A percentile compares a stretch with the other conserved stretches of the same genome.
phyloP scores from a whole-genome alignment of 108 stramenopile genomes.

The Cyclotella atomus region DNA sequence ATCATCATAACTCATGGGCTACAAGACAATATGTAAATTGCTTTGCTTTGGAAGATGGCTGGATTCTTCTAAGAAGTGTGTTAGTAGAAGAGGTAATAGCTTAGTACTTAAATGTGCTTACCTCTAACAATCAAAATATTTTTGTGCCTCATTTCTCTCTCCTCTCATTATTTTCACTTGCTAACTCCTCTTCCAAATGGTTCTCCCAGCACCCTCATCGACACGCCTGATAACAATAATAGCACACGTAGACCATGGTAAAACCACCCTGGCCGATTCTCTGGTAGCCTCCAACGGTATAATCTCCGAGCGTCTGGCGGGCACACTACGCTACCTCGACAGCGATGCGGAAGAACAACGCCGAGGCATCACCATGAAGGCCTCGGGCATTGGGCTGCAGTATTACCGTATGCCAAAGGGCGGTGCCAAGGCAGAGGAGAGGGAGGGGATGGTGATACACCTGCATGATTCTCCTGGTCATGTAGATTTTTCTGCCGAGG shows the following conservation, averaged over 20 bases:
- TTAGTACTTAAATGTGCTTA: too few relatives aligned
- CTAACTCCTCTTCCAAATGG: too few relatives aligned
- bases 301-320: conserved; percentile 85
- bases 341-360: conserved; percentile 91
- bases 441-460: conserved; percentile 81
- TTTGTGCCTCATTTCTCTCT: too few relatives aligned
- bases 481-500: conserved; percentile 96
- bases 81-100: too few relatives aligned
- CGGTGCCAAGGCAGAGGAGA: conserved; percentile 4
- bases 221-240: conserved; percentile 96
- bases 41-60: too few relatives aligned
- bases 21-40: too few relatives aligned
- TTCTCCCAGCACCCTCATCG: conserved; percentile 65
- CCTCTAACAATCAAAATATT: too few relatives aligned
- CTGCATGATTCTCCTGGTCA: conserved; percentile 98
- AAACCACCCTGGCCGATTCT: conserved; percentile 97
- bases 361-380: conserved; percentile 98
- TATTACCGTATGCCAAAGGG: conserved; percentile 54
- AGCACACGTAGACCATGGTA: conserved; percentile 99
- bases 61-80: too few relatives aligned
- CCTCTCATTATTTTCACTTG: too few relatives aligned
- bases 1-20: too few relatives aligned
- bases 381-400: conserved; percentile 88
- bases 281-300: conserved; percentile 91
- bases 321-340: conserved; percentile 87